Evolutionary conservation across 768 basidiomycete species (phyloP), one percentile per base, ranked within the genome.

Genomic region (Lepiota venenata): DNA sequence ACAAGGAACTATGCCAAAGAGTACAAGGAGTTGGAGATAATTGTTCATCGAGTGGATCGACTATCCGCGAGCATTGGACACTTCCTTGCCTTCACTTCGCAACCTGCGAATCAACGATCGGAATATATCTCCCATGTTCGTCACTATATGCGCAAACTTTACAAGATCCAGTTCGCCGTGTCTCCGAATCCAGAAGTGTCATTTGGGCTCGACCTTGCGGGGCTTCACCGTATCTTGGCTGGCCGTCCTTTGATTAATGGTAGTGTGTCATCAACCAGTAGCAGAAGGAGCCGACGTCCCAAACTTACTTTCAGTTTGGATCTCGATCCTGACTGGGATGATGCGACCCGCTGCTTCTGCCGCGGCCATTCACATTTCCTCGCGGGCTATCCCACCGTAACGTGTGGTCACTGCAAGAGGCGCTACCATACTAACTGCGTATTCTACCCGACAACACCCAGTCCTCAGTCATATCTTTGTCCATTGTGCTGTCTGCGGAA

Each of bases 81-180:
- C 66, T 93, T 93, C 70, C 69, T 92, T 51, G 76, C 85, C 2
- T 91, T 80, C 60, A 87, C 86, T 12, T 82, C 84, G 1, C 80
- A 83, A 60, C 76, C 81, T 29, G 76, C 77, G 35, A 87, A 91
- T 56, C 90, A 90, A 63, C 81, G 83, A n/a, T 71, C 76, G 3
- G 87, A 89, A 52, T 87, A 85, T 61, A 84, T 93, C 38, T 80
- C 85, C 14, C 91, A 91, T 66, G 89, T 92, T 11, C 83, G 91
- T 29, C 91, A 93, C 66, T 93, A 87, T 66, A 91, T 93, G 89
- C 85, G 91, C 60, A 93, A 93, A 71, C 72, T 93, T 14, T 93
- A 85, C 75, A 87, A 85, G 71, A 88, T 93, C 49, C 91, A 92
- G 69, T 92, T 93, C 63, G 85, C 87, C n/a, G 86, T 93, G 9